Evolutionary conservation across 1,284 basidiomycete genomes (phyloP).

Genomic region (Farysia itapuensis): DNA sequence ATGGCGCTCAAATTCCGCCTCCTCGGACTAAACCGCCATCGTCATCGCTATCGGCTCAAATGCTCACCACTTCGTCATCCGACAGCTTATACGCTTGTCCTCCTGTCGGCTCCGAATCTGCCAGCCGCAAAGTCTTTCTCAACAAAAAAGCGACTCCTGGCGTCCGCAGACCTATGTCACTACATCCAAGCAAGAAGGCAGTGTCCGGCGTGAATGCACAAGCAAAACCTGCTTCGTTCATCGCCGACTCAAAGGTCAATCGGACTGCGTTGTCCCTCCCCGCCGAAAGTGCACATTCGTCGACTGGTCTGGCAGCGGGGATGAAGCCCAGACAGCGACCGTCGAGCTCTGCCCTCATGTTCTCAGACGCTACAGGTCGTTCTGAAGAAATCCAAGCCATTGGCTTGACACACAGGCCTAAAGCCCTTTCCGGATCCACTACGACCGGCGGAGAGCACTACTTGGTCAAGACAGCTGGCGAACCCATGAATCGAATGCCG

Average conservation of each 20-base stretch:
- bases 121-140: not conserved
- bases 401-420: slow-evolving; percentile 4
- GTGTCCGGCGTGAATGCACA: too few species aligned
- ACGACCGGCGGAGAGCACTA: slow-evolving; percentile 15
- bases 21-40: slow-evolving; percentile 12
- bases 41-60: slow-evolving; percentile 8
- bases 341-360: slow-evolving; percentile 10
- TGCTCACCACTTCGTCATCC: slow-evolving; percentile 15
- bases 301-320: slow-evolving; percentile 12
- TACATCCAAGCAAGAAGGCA: too few species aligned
- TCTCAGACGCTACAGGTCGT: slow-evolving; percentile 5
- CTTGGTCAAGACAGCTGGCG: too few species aligned
- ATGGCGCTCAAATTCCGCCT: slow-evolving; percentile 10
- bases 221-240: too few species aligned
- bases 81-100: slow-evolving; percentile 9
- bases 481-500: too few species aligned
- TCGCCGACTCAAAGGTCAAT: too few species aligned
- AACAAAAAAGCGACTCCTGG: slow-evolving; percentile 1
- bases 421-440: slow-evolving; percentile 19
- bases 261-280: too few species aligned
- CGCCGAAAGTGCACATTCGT: too few species aligned
- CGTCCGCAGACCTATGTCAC: too few species aligned
- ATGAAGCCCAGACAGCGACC: slow-evolving; percentile 36
- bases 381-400: not conserved
- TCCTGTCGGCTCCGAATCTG: too few species aligned